Conservation (phyloP, 257 asterid species). For the Agastache rugosa region DNA sequence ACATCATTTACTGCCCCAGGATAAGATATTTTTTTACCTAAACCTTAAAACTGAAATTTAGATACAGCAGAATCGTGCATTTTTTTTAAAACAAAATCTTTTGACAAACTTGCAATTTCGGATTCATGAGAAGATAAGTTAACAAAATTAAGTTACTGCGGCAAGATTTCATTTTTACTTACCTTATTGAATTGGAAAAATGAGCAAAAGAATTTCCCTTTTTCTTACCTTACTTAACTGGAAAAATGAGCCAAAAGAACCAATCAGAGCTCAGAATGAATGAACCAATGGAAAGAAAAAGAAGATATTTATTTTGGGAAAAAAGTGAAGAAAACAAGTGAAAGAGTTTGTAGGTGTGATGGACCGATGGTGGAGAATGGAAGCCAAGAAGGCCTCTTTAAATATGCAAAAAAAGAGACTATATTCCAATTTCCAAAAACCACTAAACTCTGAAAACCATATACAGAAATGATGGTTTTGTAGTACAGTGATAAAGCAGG, state of each 20-base stretch:
- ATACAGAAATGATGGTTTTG: conserved; percentile 34
- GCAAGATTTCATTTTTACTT: background rate
- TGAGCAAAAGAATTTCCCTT: background rate
- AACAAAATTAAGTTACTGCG: background rate
- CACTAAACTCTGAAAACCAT: conserved; percentile 26
- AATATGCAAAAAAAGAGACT: conserved; percentile 4
- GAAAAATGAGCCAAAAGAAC: conserved; percentile 20
- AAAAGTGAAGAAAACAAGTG: conserved; percentile 1
- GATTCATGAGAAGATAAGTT: background rate
- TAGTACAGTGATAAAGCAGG: conserved; percentile 24
- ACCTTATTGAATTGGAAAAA: no score
- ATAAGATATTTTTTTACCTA: background rate
- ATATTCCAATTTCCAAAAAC: conserved; percentile 36
- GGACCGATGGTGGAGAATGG: conserved; percentile 36
- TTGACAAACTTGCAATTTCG: background rate
- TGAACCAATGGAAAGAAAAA: conserved; percentile 12
- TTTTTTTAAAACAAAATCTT: background rate
- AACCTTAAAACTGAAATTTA: background rate
- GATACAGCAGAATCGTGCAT: background rate
- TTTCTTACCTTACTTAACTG: conserved; percentile 35
- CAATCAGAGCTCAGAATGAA: conserved; percentile 24
- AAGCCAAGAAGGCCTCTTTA: conserved; percentile 8
- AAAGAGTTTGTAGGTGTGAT: conserved; percentile 35
- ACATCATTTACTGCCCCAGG: background rate
- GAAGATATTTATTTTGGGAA: background rate